Conservation (phyloP, 306 rosid genomes). For the Glycyrrhiza uralensis region DNA sequence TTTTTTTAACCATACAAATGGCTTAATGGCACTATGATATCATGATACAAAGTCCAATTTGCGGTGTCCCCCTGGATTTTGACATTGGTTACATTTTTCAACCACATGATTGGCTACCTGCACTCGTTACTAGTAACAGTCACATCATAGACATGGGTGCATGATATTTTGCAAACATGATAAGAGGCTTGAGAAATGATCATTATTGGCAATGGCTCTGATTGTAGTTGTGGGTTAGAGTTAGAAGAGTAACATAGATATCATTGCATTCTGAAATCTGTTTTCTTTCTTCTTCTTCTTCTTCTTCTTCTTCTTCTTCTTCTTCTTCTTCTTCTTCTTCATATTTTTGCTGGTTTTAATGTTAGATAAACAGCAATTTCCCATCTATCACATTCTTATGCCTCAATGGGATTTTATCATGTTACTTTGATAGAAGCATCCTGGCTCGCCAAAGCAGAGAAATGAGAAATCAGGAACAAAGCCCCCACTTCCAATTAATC, state of each 20-base stretch:
- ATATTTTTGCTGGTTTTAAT: background rate
- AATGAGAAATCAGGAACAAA: conserved; percentile 61
- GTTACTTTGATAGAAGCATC: conserved; percentile 57
- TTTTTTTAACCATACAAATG: conserved; percentile 8
- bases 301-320: conserved; percentile 29
- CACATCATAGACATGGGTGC: background rate
- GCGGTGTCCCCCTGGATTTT: background rate
- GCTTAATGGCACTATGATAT: background rate
- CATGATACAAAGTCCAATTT: conserved; percentile 9
- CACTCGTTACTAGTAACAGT: background rate
- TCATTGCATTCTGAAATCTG: conserved; percentile 8
- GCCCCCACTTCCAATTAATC: conserved; percentile 81
- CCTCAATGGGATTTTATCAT: conserved; percentile 16
- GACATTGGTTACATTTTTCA: conserved; percentile 12
- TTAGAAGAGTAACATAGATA: background rate
- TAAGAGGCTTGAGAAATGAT: background rate
- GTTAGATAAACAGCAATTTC: background rate
- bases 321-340: too few relatives aligned
- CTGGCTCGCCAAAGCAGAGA: conserved; percentile 64
- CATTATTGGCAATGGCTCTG: background rate
- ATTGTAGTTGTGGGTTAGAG: conserved; percentile 13
- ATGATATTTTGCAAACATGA: background rate
- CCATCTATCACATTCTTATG: background rate
- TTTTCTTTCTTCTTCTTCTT: conserved; percentile 25
- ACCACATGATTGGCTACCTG: conserved; percentile 15